These are phyloP conservation scores for Clarireedia sp. DNA, from an alignment of 2,329 filamentous ascomycete genomes.

Conservation along the genomic window DNA sequence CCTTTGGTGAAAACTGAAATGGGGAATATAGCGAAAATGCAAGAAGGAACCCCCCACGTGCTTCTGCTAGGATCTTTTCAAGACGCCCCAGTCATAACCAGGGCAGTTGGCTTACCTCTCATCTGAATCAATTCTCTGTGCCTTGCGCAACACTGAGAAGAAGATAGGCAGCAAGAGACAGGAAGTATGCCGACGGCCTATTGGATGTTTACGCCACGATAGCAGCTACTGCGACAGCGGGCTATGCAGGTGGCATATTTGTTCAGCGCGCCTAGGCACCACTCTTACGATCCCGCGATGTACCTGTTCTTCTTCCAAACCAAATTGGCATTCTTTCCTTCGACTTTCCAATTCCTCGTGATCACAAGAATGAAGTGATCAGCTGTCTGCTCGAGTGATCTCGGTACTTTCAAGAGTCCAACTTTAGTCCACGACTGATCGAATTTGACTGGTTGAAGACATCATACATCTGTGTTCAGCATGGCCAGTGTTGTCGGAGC, in stretches of 20 bases:
- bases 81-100: neutral
- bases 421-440: neutral
- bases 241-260: neutral
- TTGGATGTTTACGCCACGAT: neutral
- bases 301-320: neutral
- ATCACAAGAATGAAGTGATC: neutral
- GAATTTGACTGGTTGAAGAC: neutral
- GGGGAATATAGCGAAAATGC: neutral
- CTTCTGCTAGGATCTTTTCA: neutral
- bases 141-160: neutral
- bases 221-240: neutral
- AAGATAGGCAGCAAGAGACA: neutral
- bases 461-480: neutral
- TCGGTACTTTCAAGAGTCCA: neutral
- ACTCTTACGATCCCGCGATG: neutral
- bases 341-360: neutral
- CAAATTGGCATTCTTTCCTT: neutral
- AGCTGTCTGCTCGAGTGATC: neutral
- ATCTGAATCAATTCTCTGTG: neutral
- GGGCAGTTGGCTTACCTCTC: neutral
- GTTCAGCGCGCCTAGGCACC: neutral
- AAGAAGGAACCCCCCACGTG: neutral
- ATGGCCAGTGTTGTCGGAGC: neutral
- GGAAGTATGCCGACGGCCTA: neutral
- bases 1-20: neutral